phyloP scores from a whole-genome alignment of 2,329 filamentous ascomycete species.

The Colletotrichum sojae region DNA sequence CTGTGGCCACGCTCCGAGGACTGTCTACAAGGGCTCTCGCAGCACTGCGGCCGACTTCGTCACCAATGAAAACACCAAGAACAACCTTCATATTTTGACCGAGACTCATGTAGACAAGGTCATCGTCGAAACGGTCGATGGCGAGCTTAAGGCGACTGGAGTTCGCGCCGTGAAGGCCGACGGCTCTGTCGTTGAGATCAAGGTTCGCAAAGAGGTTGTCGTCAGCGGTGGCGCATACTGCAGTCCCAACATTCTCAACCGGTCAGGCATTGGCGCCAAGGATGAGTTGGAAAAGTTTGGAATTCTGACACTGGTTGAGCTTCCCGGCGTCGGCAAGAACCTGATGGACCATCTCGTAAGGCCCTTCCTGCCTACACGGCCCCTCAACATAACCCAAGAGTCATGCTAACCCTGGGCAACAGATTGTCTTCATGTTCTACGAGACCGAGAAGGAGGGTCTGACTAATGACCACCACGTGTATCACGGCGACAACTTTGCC shows the following conservation, averaged over 20 bases:
- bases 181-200: conserved; percentile 53
- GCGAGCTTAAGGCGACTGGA: conserved; percentile 59
- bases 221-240: conserved; percentile 64
- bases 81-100: conserved; percentile 63
- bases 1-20: conserved; percentile 68
- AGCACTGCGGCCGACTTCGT: conserved; percentile 69
- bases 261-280: conserved; percentile 65
- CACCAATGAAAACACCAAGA: conserved; percentile 52
- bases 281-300: conserved; percentile 56
- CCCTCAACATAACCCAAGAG: too few relatives aligned
- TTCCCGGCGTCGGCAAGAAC: conserved; percentile 66
- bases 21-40: conserved; percentile 65
- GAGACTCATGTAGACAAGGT: conserved; percentile 67
- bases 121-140: conserved; percentile 53
- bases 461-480: conserved; percentile 68
- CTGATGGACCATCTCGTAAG: conserved; percentile 63
- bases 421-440: conserved; percentile 73
- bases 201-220: conserved; percentile 56
- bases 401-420: background rate
- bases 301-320: conserved; percentile 58
- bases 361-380: background rate
- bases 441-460: conserved; percentile 65
- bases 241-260: conserved; percentile 65
- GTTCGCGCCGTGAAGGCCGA: conserved; percentile 56
- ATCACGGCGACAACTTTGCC: conserved; percentile 66